Evolutionary conservation across 768 basidiomycete genomes (phyloP), one percentile per base, ranked within the genome.

Genomic region (Kwoniella dendrophila): DNA sequence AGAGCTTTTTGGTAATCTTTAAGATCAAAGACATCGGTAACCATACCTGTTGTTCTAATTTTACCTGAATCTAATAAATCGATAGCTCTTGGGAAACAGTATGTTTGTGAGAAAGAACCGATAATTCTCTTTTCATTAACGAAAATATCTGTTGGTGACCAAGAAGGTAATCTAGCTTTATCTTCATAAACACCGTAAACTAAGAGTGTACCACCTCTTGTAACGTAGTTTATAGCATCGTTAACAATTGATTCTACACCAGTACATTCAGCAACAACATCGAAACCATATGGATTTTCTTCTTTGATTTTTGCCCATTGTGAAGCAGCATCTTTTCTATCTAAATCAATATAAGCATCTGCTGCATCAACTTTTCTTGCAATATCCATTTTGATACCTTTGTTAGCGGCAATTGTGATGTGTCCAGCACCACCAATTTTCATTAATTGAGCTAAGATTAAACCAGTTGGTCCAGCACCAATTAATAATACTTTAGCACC

Each of bases 391-490:
- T 95, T 94, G 74, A 92, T 84, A 41, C 70, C 70, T 55, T 90
- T 90, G 81, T 92, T 92, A 30, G 82, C 80, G 0, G 90, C 92
- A 59, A 95, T 86, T 54, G 90, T 89, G 58, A 93, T 85, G 62
- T 84, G 84, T 24, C 84, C 81, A 16, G 92, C 92, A 44, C 92
- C 92, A 75, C 92, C 93, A 43, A 90, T 82, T 60, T 90, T 92
- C 62, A 94, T 82, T 24, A 95, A 83, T 77, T 94, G 92, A 0
- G 91, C 87, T 45, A 95, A 85, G 64, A 93, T 90, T 34, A 94
- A 84, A n/a, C 92, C 89, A 3, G 92, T 94, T 0, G 92, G 91
- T 12, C 92, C 92, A n/a, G 92, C 89, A 52, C 92, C 92, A 47
- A 93, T 83, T 34, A 94, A 82, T 54, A 95, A 85, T 20, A 89